Percentiles rank a stretch among this genome's conserved stretches.
Evolutionary conservation across 257 asterid species (phyloP).

Genomic region (Nemophila menziesii): DNA sequence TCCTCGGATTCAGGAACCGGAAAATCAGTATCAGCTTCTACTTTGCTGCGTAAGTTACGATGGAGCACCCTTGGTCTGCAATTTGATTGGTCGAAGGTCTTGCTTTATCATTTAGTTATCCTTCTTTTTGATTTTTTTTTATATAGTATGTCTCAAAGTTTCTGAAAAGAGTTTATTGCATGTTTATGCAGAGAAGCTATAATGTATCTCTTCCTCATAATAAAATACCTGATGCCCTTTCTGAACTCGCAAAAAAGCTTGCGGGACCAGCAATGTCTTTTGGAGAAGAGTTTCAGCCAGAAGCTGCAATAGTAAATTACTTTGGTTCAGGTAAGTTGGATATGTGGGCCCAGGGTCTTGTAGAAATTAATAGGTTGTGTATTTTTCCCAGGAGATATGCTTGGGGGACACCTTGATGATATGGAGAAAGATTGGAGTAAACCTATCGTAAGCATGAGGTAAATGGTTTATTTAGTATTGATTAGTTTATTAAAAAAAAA

Average conservation of each 20-base stretch:
- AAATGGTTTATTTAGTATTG: constrained; percentile 4
- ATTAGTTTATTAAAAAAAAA: background rate
- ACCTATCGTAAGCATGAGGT: constrained; percentile 98
- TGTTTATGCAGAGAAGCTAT: constrained; percentile 59
- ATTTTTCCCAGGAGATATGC: constrained; percentile 60
- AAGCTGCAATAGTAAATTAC: constrained; percentile 96
- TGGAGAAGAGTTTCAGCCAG: constrained; percentile 68
- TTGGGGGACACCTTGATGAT: constrained; percentile 98
- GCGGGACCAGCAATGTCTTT: constrained; percentile 74
- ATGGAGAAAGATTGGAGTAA: constrained; percentile 98
- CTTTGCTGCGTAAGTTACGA: constrained; percentile 93
- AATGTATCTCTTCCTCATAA: constrained; percentile 69
- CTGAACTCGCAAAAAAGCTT: constrained; percentile 54
- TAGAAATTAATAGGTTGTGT: background rate
- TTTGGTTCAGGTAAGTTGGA: constrained; percentile 50
- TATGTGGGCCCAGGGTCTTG: background rate
- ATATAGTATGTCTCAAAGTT: background rate
- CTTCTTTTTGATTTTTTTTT: background rate
- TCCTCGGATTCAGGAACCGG: constrained; percentile 23
- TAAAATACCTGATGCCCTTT: constrained; percentile 69
- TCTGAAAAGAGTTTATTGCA: constrained; percentile 12
- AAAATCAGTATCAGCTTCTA: constrained; percentile 63
- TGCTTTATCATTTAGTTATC: constrained; percentile 6
- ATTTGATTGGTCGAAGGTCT: constrained; percentile 99
- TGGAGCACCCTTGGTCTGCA: constrained; percentile 99